Evolutionary conservation across 257 asterid genomes (phyloP), one percentile per base, ranked within the genome.

Genomic region (Ocimum tenuiflorum): DNA sequence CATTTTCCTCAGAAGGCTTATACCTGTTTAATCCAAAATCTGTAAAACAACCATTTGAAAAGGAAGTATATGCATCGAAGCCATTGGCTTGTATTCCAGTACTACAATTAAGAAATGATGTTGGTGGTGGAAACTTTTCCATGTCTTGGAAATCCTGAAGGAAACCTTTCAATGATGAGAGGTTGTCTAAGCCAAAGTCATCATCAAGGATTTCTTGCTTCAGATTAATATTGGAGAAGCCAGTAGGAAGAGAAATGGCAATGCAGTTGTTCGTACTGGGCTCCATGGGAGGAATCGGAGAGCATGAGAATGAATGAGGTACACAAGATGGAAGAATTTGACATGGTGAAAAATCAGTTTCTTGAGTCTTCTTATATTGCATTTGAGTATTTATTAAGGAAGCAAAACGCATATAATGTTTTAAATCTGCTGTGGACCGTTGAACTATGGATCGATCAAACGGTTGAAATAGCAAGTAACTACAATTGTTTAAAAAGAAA

Each of bases 101-200:
- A 64, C 69, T 74, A 41, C 80, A 77, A 60, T 71, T 74, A 60
- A 81, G 67, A 10, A 81, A 73, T 3, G 81, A 61, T 43, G 69
- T 20, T 43, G 61, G 13, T 42, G 69, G 9, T 6, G 84, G 47
- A 31, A 75, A 71, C 17, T 81, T 83, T 69, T 84, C 87, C 11
- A 81, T 82, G 61, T 80, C 83, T 35, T 70, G 81, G 72, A 80
- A 84, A 49, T 85, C 89, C 67, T 84, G 89, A 58, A 80, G 82
- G 65, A 69, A 83, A 47, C 80, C 76, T 59, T 76, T 77, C 14
- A 85, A 54, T 50, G 76, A 68, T 23, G 73, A 68, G 50, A 76
- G 61, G 41, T 63, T 77, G 39, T 71, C 41, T 27, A 69, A 65
- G 77, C 69, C 60, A 67, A 79, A 82, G 53, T 76, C 84, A 63